Percentiles rank a stretch among this genome's conserved stretches.
These are phyloP conservation scores for Paradendryphiella salina DNA, from an alignment of 2,329 filamentous ascomycete species.

Conservation along the genomic window DNA sequence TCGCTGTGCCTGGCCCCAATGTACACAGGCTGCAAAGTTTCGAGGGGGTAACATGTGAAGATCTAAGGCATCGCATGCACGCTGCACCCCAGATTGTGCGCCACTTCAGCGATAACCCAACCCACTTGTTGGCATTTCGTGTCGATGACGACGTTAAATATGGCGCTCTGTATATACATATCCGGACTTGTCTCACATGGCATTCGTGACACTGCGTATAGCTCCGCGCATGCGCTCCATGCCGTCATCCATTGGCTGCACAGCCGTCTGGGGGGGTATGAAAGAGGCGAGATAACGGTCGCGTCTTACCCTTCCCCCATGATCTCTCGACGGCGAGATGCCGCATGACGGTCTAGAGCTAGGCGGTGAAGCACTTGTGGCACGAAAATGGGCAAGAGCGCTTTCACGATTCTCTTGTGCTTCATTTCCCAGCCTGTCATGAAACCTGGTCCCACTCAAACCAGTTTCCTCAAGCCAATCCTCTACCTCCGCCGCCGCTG, in stretches of 20 bases:
- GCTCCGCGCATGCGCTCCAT: constrained; percentile 17
- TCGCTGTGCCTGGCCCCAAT: too few relatives aligned
- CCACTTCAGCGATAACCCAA: constrained; percentile 18
- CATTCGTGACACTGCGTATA: constrained; percentile 7
- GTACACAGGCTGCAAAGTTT: too few relatives aligned
- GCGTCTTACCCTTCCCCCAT: constrained; percentile 12
- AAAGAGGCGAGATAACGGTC: constrained; percentile 13
- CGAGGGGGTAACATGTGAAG: constrained; percentile 8
- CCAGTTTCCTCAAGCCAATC: constrained; percentile 1
- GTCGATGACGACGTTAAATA: constrained; percentile 11
- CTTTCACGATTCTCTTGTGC: constrained; percentile 15
- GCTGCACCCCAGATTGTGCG: constrained; percentile 28
- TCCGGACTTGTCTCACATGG: constrained; percentile 5
- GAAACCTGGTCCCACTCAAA: constrained; percentile 13
- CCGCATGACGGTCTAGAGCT: constrained; percentile 14
- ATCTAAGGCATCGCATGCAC: constrained; percentile 15
- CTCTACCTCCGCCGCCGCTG: constrained; percentile 13
- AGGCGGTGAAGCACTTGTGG: constrained; percentile 13
- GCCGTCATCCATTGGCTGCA: constrained; percentile 8
- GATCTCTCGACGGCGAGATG: constrained; percentile 9
- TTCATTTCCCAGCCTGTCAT: constrained; percentile 16
- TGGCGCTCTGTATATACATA: not conserved
- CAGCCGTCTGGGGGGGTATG: not conserved
- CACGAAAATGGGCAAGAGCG: constrained; percentile 15
- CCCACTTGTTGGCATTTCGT: constrained; percentile 10